Evolutionary conservation across 306 rosid genomes (phyloP).

Genomic region (Cucurbita ficifolia): DNA sequence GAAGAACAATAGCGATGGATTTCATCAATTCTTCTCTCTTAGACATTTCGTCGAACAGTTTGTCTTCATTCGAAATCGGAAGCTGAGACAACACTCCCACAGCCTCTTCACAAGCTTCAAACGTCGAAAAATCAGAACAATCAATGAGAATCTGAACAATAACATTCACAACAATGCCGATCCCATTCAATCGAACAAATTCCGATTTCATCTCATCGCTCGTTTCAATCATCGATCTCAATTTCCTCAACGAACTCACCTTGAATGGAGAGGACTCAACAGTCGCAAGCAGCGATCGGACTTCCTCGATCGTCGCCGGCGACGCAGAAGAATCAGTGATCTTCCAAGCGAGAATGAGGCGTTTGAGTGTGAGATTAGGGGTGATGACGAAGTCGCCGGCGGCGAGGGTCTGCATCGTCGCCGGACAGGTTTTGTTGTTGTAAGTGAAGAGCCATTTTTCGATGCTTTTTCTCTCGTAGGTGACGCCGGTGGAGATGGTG

Average conservation of each 20-base stretch:
- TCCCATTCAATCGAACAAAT: constrained; percentile 15
- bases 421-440: constrained; percentile 43
- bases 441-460: constrained; percentile 37
- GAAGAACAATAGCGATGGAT: constrained; percentile 26
- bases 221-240: constrained; percentile 23
- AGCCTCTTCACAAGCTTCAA: constrained; percentile 40
- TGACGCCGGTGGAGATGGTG: constrained; percentile 34
- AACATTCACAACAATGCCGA: constrained; percentile 18
- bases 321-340: background rate
- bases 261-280: constrained; percentile 37
- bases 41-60: constrained; percentile 10
- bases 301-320: constrained; percentile 6
- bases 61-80: constrained; percentile 8
- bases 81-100: constrained; percentile 24
- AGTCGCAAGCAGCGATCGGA: constrained; percentile 15
- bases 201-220: constrained; percentile 7
- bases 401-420: constrained; percentile 27
- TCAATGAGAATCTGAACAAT: constrained; percentile 17
- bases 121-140: constrained; percentile 20
- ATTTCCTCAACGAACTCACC: constrained; percentile 30
- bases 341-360: constrained; percentile 36
- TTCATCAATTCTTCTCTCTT: constrained; percentile 20
- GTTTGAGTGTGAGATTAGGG: constrained; percentile 37
- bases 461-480: constrained; percentile 37
- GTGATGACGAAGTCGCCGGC: constrained; percentile 13